Conservation (phyloP, 2,329 filamentous ascomycete genomes). For the Cladosporium sp. region DNA sequence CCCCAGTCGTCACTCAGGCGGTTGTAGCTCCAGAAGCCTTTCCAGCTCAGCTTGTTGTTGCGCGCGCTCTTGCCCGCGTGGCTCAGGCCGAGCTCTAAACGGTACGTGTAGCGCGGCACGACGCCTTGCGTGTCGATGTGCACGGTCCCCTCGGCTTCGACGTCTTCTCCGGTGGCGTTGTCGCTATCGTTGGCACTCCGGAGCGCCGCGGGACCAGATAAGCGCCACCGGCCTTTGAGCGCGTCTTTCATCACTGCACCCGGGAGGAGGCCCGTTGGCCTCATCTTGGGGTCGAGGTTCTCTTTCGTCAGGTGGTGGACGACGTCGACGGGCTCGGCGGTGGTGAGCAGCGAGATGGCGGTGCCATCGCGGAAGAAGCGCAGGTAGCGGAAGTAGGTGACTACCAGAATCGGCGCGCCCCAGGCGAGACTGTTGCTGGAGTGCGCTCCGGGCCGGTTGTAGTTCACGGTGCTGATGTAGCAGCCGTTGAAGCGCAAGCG, state of each 20-base stretch:
- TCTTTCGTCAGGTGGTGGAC: constrained; percentile 79
- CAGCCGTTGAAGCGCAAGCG: constrained; percentile 91
- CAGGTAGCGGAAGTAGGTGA: constrained; percentile 97
- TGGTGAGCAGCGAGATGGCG: constrained; percentile 76
- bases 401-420: constrained; percentile 83
- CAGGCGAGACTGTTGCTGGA: constrained; percentile 71
- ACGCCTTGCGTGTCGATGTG: constrained; percentile 85
- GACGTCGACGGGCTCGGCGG: constrained; percentile 78
- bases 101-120: constrained; percentile 76
- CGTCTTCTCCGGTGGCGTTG: constrained; percentile 35
- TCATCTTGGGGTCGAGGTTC: constrained; percentile 51
- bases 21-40: constrained; percentile 89
- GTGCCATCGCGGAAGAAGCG: constrained; percentile 92
- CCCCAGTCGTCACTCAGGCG: constrained; percentile 86
- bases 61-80: constrained; percentile 60
- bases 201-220: constrained; percentile 52
- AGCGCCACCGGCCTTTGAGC: constrained; percentile 64
- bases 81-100: constrained; percentile 73
- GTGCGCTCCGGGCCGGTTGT: constrained; percentile 77
- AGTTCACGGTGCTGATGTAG: constrained; percentile 97
- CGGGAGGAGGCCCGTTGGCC: constrained; percentile 42
- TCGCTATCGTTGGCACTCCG: constrained; percentile 22
- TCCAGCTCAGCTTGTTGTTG: constrained; percentile 88
- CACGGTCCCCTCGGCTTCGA: constrained; percentile 63
- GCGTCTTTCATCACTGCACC: constrained; percentile 67